phyloP scores from a whole-genome alignment of 176 grass and related monocot species.

The Avena insularis region DNA sequence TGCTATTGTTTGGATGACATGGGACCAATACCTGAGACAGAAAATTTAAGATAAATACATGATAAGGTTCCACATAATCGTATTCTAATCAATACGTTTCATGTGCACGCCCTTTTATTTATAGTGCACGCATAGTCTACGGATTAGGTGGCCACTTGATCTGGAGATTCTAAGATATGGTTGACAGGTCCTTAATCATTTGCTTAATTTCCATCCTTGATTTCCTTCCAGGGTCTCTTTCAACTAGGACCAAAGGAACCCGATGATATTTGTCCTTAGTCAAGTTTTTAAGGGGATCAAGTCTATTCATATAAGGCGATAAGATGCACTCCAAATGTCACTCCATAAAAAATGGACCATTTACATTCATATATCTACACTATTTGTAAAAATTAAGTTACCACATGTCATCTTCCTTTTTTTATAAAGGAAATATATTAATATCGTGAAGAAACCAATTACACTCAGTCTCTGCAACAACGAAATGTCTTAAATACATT shows the following conservation, averaged over 20 bases:
- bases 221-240: background rate
- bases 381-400: too few relatives aligned
- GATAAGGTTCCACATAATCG: background rate
- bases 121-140: background rate
- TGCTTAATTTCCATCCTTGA: background rate
- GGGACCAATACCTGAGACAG: background rate
- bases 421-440: too few relatives aligned
- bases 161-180: background rate
- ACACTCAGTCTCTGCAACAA: too few relatives aligned
- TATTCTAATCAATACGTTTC: background rate
- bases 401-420: too few relatives aligned
- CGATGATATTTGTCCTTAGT: too few relatives aligned
- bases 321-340: too few relatives aligned
- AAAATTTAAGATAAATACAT: background rate
- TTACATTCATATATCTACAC: too few relatives aligned
- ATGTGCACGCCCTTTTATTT: background rate
- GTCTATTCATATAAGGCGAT: too few relatives aligned
- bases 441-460: too few relatives aligned
- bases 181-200: background rate
- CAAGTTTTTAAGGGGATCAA: too few relatives aligned
- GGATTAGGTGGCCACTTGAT: background rate
- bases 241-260: background rate
- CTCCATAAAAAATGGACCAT: too few relatives aligned
- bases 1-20: background rate
- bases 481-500: too few relatives aligned